A percentile compares a stretch with the other conserved stretches of the same genome.
phyloP scores from a whole-genome alignment of 306 rosid genomes.

The Castanospermum australe region DNA sequence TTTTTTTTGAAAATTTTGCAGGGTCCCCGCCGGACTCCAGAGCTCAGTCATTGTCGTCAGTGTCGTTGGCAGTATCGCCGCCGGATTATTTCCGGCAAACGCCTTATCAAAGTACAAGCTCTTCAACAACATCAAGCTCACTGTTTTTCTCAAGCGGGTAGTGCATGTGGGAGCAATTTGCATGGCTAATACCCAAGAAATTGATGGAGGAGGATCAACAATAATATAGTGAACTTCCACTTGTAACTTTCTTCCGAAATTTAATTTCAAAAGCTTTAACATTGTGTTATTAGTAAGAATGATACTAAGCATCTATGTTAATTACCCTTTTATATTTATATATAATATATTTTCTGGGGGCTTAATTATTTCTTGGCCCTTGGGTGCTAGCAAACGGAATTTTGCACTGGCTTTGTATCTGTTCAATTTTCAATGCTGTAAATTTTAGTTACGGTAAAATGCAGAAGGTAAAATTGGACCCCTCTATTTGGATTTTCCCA shows the following conservation, averaged over 20 bases:
- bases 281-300: not conserved
- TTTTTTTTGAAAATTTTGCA: not conserved
- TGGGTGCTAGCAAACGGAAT: not conserved
- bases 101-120: slow-evolving; percentile 37
- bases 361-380: not conserved
- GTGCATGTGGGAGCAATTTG: not conserved
- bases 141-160: slow-evolving; percentile 53
- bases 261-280: not conserved
- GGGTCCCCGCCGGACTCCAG: slow-evolving; percentile 52
- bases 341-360: not conserved
- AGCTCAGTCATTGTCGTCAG: slow-evolving; percentile 50
- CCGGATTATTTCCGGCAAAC: slow-evolving; percentile 54
- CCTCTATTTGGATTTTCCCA: slow-evolving; percentile 39
- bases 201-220: slow-evolving; percentile 16
- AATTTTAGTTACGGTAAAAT: not conserved
- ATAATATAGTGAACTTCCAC: not conserved
- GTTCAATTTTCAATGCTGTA: not conserved
- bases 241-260: not conserved
- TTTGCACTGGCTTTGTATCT: not conserved
- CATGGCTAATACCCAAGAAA: not conserved
- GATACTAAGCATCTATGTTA: not conserved
- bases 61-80: slow-evolving; percentile 60
- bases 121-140: slow-evolving; percentile 47
- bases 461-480: not conserved
- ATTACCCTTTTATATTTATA: not conserved